Base-by-base conservation (phyloP, 2,329 filamentous ascomycete genomes). In the Colletotrichum gigasporum region DNA sequence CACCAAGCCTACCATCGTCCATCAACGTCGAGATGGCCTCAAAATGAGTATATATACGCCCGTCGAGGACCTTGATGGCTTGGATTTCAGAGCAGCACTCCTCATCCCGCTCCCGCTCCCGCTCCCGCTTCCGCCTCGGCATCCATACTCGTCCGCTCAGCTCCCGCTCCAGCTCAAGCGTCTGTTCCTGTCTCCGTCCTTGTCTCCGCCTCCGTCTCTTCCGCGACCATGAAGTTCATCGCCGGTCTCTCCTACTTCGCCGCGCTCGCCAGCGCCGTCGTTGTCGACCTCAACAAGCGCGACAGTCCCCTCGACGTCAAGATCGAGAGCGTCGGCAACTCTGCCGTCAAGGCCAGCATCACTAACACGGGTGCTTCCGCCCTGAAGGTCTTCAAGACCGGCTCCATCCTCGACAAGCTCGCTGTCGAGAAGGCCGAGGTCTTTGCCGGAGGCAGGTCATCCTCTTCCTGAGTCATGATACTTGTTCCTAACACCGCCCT, bases 381-480 rank as follows among this genome's bases (percentile, higher is more conserved):
- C 60, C 71, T 87, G 66, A 85, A 85, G 73, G 71, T 87, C 24
- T 75, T 87, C 66, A 86, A 81, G 76, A 79, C 80, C 42, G 85
- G 85, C 32, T 85, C 82, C 54, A 81, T 87, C 68, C 74, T 87
- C 48, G 84, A 86, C 68, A 77, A 78, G 35, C 71, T 78, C n/a
- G 78, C 83, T 3, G 80, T 86, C 30, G 81, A 87, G 76, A 87
- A 86, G 77, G 79, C 84, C 26, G 73, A 79, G 52, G 75, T 87
- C 41, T 85, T 79, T 72, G 77, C 80, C 47, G 78, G 77, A 45
- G 75, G 82, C 82, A 76, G 72, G 79, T 76, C 41, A 28, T 42
- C 20, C 34, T n/a, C 10, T 10, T n/a, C 2, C 2, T 5, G n/a
- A n/a, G n/a, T 24, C 7, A n/a, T 28, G 7, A 5, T 10, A 16